Conservation (phyloP, 148 eudicot species). For the Beta vulgaris region DNA sequence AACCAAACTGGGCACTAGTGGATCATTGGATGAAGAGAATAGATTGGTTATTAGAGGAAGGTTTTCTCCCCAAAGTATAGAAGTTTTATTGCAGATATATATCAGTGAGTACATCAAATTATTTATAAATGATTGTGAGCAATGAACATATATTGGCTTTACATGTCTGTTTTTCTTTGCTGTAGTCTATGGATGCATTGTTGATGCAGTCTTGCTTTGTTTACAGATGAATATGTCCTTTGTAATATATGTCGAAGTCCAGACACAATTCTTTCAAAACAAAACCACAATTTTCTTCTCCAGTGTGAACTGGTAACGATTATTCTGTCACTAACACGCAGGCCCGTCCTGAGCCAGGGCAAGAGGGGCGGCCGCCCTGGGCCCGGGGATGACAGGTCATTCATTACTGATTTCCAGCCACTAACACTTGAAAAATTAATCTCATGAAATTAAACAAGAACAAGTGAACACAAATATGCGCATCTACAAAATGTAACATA, state of each 20-base stretch:
- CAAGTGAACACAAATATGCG: too few relatives aligned
- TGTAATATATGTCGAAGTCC: slow-evolving; percentile 51
- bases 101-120: slow-evolving; percentile 33
- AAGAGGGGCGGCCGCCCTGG: too few relatives aligned
- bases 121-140: not conserved
- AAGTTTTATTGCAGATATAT: slow-evolving; percentile 45
- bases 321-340: not conserved
- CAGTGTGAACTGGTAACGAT: slow-evolving; percentile 48
- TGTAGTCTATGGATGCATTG: not conserved
- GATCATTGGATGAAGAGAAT: slow-evolving; percentile 49
- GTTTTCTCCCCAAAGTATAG: slow-evolving; percentile 43
- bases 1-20: slow-evolving; percentile 43
- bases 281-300: slow-evolving; percentile 36
- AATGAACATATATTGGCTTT: not conserved
- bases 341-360: too few relatives aligned
- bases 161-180: not conserved
- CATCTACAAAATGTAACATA: too few relatives aligned
- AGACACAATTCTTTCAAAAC: slow-evolving; percentile 44
- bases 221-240: slow-evolving; percentile 55
- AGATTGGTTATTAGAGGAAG: slow-evolving; percentile 46
- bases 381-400: not conserved
- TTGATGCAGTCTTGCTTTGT: not conserved
- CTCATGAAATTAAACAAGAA: too few relatives aligned
- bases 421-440: too few relatives aligned
- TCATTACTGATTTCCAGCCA: too few relatives aligned